Evolutionary conservation across 2,329 filamentous ascomycete species (phyloP).

Genomic region (Ceratocystis albifundus): DNA sequence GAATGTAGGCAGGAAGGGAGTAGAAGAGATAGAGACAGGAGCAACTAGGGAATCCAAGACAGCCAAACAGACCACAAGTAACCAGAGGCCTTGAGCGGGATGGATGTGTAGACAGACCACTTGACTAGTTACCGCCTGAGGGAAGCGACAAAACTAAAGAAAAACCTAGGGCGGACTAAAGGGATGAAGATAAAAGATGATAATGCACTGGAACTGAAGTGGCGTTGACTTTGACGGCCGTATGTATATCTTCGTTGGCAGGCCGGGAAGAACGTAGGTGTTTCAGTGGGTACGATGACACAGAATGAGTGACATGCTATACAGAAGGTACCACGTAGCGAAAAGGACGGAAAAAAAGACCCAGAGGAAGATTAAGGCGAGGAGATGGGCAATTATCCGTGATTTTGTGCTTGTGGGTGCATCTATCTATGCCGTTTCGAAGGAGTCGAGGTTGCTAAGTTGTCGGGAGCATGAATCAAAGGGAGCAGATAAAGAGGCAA

Average conservation of each 20-base stretch:
- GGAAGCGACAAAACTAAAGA: not conserved
- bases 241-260: not conserved
- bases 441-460: not conserved
- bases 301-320: not conserved
- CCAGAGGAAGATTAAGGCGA: not conserved
- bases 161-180: not conserved
- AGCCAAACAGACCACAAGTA: not conserved
- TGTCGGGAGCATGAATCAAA: not conserved
- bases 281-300: not conserved
- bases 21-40: not conserved
- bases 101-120: not conserved
- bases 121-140: not conserved
- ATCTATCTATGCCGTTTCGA: not conserved
- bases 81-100: not conserved
- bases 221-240: not conserved
- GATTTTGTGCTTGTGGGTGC: not conserved
- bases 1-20: not conserved
- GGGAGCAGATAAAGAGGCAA: not conserved
- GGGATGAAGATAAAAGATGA: constrained; percentile 6
- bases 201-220: not conserved
- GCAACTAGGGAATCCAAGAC: not conserved
- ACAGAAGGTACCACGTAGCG: not conserved
- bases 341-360: not conserved
- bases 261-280: not conserved
- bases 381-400: not conserved